phyloP scores from a whole-genome alignment of 495 filamentous ascomycete species.

The Recurvomyces mirabilis region DNA sequence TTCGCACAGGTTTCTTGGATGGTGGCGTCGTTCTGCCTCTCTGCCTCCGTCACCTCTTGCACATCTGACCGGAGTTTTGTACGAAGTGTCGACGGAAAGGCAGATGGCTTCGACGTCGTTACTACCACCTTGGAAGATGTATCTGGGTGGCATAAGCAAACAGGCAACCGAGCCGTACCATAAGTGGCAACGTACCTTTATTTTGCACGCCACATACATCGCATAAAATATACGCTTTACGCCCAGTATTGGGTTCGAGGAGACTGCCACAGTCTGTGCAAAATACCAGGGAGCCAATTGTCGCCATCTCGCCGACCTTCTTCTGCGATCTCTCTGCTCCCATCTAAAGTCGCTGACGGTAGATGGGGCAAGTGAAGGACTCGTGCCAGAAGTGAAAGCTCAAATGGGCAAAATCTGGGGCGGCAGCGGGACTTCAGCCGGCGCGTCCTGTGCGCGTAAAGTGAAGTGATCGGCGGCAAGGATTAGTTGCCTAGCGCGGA shows the following conservation, averaged over 20 bases:
- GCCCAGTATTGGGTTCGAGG: constrained; percentile 65
- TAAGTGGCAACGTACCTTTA: constrained; percentile 45
- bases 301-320: constrained; percentile 49
- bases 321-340: not conserved
- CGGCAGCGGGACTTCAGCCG: not conserved
- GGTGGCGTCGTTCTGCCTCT: constrained; percentile 65
- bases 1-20: constrained; percentile 62
- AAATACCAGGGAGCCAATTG: constrained; percentile 83
- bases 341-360: too few species aligned
- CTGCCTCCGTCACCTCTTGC: constrained; percentile 67
- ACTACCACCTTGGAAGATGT: constrained; percentile 65
- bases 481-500: constrained; percentile 3
- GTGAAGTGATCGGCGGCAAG: constrained; percentile 2
- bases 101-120: constrained; percentile 72
- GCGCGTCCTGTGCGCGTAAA: not conserved
- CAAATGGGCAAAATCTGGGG: not conserved
- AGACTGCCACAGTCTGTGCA: constrained; percentile 80
- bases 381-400: not conserved
- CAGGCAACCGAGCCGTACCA: not conserved
- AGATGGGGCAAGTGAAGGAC: constrained; percentile 1
- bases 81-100: constrained; percentile 78
- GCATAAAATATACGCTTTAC: constrained; percentile 65
- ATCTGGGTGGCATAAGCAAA: constrained; percentile 41
- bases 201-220: constrained; percentile 75
- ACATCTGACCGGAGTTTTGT: constrained; percentile 68